Percentiles rank a stretch among this genome's conserved stretches.
Evolutionary conservation across 2,329 filamentous ascomycete species (phyloP).

Genomic region (Xylariaceae sp.): DNA sequence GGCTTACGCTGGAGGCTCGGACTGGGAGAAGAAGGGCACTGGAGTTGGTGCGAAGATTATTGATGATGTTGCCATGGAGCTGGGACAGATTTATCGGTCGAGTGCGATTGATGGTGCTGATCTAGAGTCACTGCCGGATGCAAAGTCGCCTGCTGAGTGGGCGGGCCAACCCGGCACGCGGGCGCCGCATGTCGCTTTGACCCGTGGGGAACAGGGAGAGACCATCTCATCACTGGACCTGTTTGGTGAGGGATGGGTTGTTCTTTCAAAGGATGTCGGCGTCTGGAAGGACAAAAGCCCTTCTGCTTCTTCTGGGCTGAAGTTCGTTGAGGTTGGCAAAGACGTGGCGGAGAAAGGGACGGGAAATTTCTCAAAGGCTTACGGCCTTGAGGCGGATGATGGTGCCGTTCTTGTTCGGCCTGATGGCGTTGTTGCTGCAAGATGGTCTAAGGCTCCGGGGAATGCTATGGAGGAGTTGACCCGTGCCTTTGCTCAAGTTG

Average conservation of each 20-base stretch:
- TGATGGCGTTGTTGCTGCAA: neutral
- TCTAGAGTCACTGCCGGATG: neutral
- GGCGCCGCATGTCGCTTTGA: constrained; percentile 3
- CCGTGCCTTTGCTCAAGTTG: too few relatives aligned
- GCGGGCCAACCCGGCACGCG: constrained; percentile 3
- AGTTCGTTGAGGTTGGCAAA: neutral
- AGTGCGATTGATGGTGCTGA: neutral
- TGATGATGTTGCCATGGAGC: neutral
- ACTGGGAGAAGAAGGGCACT: constrained; percentile 1
- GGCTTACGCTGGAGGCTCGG: neutral
- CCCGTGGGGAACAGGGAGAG: neutral
- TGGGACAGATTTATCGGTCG: neutral
- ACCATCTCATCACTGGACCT: constrained; percentile 2
- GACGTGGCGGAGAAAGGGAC: neutral
- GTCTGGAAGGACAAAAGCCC: neutral
- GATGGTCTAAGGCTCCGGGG: neutral
- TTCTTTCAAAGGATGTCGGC: neutral
- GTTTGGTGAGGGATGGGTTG: neutral
- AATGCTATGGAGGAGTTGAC: neutral
- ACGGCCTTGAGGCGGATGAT: neutral
- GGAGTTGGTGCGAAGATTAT: neutral
- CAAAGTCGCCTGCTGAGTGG: constrained; percentile 3
- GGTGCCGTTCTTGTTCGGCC: neutral
- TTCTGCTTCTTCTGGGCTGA: too few relatives aligned
- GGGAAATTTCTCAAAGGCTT: neutral